These are phyloP conservation scores for Wallacemonas sp. DNA, from an alignment of 208 protist species.

Conservation along the genomic window DNA sequence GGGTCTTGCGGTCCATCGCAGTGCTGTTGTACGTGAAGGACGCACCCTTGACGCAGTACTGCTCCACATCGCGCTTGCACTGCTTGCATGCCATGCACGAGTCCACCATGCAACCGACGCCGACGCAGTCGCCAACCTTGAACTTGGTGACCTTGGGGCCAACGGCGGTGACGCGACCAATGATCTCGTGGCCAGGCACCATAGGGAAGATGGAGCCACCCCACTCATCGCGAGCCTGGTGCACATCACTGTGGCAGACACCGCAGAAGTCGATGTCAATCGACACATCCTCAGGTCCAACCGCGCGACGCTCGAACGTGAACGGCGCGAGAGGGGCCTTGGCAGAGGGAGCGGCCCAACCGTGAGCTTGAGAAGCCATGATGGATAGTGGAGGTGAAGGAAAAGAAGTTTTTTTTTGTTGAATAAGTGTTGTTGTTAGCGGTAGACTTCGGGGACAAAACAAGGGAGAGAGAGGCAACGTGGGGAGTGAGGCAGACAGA, in stretches of 20 bases:
- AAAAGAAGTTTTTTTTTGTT: not conserved
- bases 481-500: too few species aligned
- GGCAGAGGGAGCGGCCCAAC: conserved; percentile 37
- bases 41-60: conserved; percentile 54
- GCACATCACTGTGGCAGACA: conserved; percentile 85
- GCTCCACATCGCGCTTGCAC: conserved; percentile 53
- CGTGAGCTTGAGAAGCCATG: conserved; percentile 52
- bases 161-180: conserved; percentile 67
- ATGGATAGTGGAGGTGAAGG: not conserved
- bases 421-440: too few species aligned
- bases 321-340: conserved; percentile 54
- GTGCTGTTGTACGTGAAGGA: conserved; percentile 44
- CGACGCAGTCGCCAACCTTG: conserved; percentile 64
- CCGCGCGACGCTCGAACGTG: conserved; percentile 43
- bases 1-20: conserved; percentile 14
- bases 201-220: conserved; percentile 54
- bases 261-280: conserved; percentile 75
- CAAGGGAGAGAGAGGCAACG: too few species aligned
- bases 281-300: conserved; percentile 50
- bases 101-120: conserved; percentile 79
- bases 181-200: conserved; percentile 86
- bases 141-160: conserved; percentile 56
- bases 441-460: too few species aligned
- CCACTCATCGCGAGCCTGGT: conserved; percentile 79
- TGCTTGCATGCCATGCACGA: conserved; percentile 44